A percentile compares a stretch with the other conserved stretches of the same genome.
These are phyloP conservation scores for Aureobasidium sp. DNA, from an alignment of 2,329 filamentous ascomycete species.

Conservation along the genomic window DNA sequence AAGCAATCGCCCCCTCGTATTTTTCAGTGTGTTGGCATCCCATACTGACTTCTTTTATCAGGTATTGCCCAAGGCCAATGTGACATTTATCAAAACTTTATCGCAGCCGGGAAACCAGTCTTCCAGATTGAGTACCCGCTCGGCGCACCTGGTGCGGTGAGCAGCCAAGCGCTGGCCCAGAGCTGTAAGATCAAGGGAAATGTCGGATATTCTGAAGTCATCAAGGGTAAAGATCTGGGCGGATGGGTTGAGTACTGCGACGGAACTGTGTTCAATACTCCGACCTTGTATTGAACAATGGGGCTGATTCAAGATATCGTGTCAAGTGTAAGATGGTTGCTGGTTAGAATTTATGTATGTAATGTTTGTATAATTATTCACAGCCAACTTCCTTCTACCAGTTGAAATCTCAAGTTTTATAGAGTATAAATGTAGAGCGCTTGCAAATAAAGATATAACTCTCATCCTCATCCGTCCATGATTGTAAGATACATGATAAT, in stretches of 20 bases:
- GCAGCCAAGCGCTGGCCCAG: constrained; percentile 23
- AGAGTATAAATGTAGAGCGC: too few relatives aligned
- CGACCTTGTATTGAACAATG: not conserved
- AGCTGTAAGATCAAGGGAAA: constrained; percentile 36
- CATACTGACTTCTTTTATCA: not conserved
- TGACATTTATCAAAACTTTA: constrained; percentile 50
- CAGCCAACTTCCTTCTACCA: not conserved
- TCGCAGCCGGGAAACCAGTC: constrained; percentile 57
- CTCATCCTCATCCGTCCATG: too few relatives aligned
- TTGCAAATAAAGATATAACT: too few relatives aligned
- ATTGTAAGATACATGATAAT: too few relatives aligned
- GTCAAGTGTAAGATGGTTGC: not conserved
- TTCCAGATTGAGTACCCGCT: constrained; percentile 67
- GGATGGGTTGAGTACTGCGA: constrained; percentile 45
- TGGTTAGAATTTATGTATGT: not conserved
- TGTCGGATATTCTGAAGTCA: constrained; percentile 41
- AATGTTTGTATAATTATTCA: not conserved
- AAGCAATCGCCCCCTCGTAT: not conserved
- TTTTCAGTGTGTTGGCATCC: too few relatives aligned
- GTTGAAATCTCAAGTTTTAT: too few relatives aligned
- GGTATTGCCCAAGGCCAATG: constrained; percentile 53
- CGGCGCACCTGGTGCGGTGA: constrained; percentile 35
- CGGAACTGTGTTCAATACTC: not conserved
- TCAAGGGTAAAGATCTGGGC: constrained; percentile 59
- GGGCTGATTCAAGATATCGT: not conserved